phyloP scores from a whole-genome alignment of 2,329 filamentous ascomycete genomes.

The Tolypocladium ophioglossoides region DNA sequence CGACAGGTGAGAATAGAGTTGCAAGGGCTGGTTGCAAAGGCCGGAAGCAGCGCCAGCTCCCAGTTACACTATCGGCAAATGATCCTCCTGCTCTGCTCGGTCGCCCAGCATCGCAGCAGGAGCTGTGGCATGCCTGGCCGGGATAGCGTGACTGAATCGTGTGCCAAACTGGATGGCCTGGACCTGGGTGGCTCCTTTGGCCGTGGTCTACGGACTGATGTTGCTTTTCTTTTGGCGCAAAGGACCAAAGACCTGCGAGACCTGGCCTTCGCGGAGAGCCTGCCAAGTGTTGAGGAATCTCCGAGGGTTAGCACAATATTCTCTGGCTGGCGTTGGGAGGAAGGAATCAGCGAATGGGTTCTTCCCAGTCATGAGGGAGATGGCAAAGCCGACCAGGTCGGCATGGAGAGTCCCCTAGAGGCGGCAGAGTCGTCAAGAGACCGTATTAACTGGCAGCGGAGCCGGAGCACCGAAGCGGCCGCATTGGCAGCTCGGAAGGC shows the following conservation, averaged over 20 bases:
- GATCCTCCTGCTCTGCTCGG: constrained; percentile 29
- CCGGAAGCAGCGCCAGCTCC: constrained; percentile 3
- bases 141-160: constrained; percentile 28
- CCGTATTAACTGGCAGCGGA: background rate
- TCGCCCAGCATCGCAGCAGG: constrained; percentile 37
- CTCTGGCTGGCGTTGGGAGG: constrained; percentile 28
- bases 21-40: constrained; percentile 6
- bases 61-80: constrained; percentile 16
- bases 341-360: constrained; percentile 30
- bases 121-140: constrained; percentile 25
- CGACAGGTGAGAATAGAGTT: constrained; percentile 12
- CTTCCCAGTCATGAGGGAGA: constrained; percentile 9
- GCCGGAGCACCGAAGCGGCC: background rate
- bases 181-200: constrained; percentile 20
- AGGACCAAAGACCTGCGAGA: constrained; percentile 42
- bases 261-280: constrained; percentile 40
- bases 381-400: background rate
- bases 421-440: background rate
- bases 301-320: constrained; percentile 14
- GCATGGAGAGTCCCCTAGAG: background rate
- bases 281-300: constrained; percentile 12
- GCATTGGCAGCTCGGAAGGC: background rate
- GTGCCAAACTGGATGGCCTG: constrained; percentile 25
- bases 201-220: constrained; percentile 30
- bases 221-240: constrained; percentile 40